These are phyloP conservation scores for Hericium rajendrae DNA, from an alignment of 768 basidiomycete species.

Conservation along the genomic window DNA sequence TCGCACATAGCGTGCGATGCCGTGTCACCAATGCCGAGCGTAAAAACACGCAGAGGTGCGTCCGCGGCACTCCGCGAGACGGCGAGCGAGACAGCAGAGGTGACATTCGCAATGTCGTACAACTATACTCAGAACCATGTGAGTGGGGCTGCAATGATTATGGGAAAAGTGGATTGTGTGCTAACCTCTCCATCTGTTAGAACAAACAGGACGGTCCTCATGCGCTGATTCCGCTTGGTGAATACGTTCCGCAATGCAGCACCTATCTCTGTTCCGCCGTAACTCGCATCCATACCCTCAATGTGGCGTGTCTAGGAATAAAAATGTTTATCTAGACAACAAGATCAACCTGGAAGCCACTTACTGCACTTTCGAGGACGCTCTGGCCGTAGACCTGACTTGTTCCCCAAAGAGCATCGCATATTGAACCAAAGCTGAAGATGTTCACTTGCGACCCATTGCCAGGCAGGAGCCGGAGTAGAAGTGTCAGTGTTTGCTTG, in stretches of 20 bases:
- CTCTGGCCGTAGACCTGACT: slow-evolving; percentile 24
- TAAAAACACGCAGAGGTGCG: slow-evolving; percentile 40
- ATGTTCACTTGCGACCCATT: slow-evolving; percentile 42
- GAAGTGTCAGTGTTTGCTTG: slow-evolving; percentile 33
- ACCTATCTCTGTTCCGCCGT: slow-evolving; percentile 43
- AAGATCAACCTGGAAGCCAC: slow-evolving; percentile 7
- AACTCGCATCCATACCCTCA: slow-evolving; percentile 29
- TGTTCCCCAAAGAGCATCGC: slow-evolving; percentile 25
- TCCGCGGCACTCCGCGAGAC: slow-evolving; percentile 21
- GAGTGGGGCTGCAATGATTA: no score
- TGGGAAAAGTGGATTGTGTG: background rate
- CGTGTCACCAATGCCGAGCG: slow-evolving; percentile 44
- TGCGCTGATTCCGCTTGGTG: slow-evolving; percentile 20
- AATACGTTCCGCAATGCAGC: slow-evolving; percentile 32
- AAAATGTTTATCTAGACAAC: background rate
- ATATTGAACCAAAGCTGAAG: slow-evolving; percentile 37
- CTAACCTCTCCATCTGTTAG: slow-evolving; percentile 49
- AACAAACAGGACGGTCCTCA: slow-evolving; percentile 42
- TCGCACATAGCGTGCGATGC: slow-evolving; percentile 44
- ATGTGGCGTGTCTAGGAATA: slow-evolving; percentile 30
- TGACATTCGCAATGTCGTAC: slow-evolving; percentile 15
- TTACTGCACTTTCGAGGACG: slow-evolving; percentile 29
- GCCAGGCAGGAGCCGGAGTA: slow-evolving; percentile 40
- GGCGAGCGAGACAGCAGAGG: slow-evolving; percentile 3
- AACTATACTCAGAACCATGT: background rate